These are phyloP conservation scores for Conringia planisiliqua DNA, from an alignment of 345 rosid species.

Conservation along the genomic window DNA sequence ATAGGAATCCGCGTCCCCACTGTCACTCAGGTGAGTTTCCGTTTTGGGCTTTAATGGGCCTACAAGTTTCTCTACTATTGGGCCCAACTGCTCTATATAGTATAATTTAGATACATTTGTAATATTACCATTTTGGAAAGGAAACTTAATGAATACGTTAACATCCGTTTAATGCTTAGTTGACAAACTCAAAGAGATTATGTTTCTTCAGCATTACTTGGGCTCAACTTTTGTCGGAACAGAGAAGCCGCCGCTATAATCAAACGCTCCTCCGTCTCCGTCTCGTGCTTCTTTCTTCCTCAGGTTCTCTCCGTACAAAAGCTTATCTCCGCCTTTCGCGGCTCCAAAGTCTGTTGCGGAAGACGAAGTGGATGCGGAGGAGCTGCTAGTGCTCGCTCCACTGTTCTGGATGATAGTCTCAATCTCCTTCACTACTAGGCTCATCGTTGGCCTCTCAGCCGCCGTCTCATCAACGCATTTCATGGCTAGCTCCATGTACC, in stretches of 20 bases:
- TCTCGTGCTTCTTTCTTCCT: constrained; percentile 39
- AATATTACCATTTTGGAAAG: too few relatives aligned
- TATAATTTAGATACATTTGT: neutral
- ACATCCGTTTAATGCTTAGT: neutral
- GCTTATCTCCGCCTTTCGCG: constrained; percentile 38
- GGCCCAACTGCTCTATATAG: neutral
- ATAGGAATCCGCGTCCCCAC: constrained; percentile 23
- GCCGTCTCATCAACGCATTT: constrained; percentile 90
- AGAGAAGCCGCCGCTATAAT: constrained; percentile 71
- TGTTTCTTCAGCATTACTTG: constrained; percentile 36
- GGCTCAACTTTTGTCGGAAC: constrained; percentile 62
- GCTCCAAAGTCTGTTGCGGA: constrained; percentile 69
- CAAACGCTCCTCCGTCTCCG: constrained; percentile 38
- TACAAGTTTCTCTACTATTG: neutral
- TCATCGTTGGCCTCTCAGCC: constrained; percentile 79
- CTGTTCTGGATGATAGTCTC: constrained; percentile 72
- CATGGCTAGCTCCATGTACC: constrained; percentile 68
- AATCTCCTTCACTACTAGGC: constrained; percentile 71
- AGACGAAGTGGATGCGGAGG: constrained; percentile 77
- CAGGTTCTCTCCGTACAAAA: constrained; percentile 48
- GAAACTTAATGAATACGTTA: neutral
- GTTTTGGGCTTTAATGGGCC: constrained; percentile 27
- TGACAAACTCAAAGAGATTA: neutral
- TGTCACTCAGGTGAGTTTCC: constrained; percentile 9
- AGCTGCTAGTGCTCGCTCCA: constrained; percentile 64